These are phyloP conservation scores for Strombidium stylifer DNA, from an alignment of 73 alveolate genomes.

Conservation along the genomic window DNA sequence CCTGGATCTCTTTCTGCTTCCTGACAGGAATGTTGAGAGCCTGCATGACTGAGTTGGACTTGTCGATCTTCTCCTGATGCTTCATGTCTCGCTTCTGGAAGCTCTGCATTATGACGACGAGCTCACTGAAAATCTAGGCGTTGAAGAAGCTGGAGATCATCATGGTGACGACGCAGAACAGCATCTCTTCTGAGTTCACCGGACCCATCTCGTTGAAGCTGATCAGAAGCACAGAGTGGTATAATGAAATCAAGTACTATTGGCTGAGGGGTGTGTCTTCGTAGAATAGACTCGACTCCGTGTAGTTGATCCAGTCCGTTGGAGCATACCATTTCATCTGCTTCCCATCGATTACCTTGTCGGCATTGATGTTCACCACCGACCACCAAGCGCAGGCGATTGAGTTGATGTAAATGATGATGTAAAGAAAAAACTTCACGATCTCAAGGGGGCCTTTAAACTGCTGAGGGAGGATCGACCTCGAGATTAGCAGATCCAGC, in stretches of 20 bases:
- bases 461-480: no score
- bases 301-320: no score
- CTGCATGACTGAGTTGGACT: slow-evolving; percentile 58
- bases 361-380: no score
- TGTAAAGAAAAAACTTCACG: no score
- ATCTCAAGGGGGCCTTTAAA: no score
- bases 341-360: no score
- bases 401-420: no score
- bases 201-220: slow-evolving; percentile 59
- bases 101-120: slow-evolving; percentile 45
- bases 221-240: slow-evolving; percentile 50
- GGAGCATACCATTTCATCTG: no score
- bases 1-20: slow-evolving; percentile 25
- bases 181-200: slow-evolving; percentile 28
- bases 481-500: no score
- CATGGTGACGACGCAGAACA: slow-evolving; percentile 23
- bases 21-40: slow-evolving; percentile 19
- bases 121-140: slow-evolving; percentile 49
- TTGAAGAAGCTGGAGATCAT: slow-evolving; percentile 32
- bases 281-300: no score
- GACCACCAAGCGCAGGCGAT: no score
- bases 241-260: slow-evolving; percentile 38
- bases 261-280: no score
- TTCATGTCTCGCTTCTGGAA: slow-evolving; percentile 12
- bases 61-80: slow-evolving; percentile 47